Percentiles rank a stretch among this genome's conserved stretches.
Evolutionary conservation across 2,329 filamentous ascomycete species (phyloP).

Genomic region (Lachnellula arida): DNA sequence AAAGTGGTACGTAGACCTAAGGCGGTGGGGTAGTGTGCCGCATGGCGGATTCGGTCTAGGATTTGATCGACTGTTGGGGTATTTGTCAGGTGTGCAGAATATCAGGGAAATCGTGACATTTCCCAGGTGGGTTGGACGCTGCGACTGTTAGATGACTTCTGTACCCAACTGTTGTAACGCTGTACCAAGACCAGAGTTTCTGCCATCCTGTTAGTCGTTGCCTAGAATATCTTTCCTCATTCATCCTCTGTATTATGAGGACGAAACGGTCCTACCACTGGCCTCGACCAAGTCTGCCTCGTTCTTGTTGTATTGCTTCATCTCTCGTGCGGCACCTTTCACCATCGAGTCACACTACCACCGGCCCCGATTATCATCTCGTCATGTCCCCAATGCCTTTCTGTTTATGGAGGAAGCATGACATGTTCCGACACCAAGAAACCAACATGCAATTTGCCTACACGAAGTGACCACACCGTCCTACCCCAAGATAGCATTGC

Average conservation of each 20-base stretch:
- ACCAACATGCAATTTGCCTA: too few relatives aligned
- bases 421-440: background rate
- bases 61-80: slow-evolving; percentile 64
- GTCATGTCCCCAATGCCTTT: too few relatives aligned
- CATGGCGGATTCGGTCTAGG: slow-evolving; percentile 71
- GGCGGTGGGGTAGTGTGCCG: slow-evolving; percentile 64
- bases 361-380: background rate
- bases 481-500: background rate
- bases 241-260: background rate
- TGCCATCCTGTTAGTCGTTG: background rate
- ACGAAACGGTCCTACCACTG: background rate
- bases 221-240: background rate
- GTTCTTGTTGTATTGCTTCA: background rate
- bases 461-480: background rate
- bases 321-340: background rate
- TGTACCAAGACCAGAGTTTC: background rate
- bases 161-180: background rate
- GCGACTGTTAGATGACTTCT: slow-evolving; percentile 30
- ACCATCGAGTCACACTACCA: background rate
- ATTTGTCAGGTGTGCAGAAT: slow-evolving; percentile 60
- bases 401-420: background rate
- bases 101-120: slow-evolving; percentile 66
- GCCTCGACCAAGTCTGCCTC: background rate
- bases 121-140: slow-evolving; percentile 49
- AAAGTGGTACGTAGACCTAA: slow-evolving; percentile 67